phyloP scores from a whole-genome alignment of 2,329 filamentous ascomycete genomes.

The Pleochaeta shiraiana region DNA sequence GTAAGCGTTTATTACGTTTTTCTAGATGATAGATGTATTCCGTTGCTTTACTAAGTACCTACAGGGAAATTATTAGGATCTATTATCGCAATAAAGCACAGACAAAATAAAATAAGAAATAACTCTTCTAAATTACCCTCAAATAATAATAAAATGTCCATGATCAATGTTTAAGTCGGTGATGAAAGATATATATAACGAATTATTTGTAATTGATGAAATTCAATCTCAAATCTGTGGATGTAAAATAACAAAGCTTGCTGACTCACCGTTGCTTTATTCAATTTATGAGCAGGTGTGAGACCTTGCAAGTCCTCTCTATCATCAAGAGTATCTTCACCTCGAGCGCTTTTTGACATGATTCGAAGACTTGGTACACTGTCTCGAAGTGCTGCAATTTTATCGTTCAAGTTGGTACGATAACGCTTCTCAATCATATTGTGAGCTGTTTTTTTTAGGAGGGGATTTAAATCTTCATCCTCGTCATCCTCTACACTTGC shows the following conservation, averaged over 20 bases:
- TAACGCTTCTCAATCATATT: conserved; percentile 98
- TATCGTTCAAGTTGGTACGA: conserved; percentile 89
- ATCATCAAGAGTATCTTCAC: conserved; percentile 48
- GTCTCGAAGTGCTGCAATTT: conserved; percentile 79
- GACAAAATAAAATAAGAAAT: no score
- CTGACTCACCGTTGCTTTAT: conserved; percentile 50
- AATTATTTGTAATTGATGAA: no score
- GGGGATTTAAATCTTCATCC: conserved; percentile 33
- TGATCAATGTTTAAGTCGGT: no score
- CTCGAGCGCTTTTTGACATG: conserved; percentile 49
- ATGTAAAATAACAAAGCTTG: conserved; percentile 49
- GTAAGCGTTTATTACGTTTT: conserved; percentile 63
- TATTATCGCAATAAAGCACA: no score
- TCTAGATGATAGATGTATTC: conserved; percentile 92
- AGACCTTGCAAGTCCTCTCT: conserved; percentile 64
- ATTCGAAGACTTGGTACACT: conserved; percentile 79
- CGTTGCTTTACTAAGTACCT: conserved; percentile 70
- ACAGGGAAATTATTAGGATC: not conserved
- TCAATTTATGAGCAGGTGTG: conserved; percentile 78
- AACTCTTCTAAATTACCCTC: no score
- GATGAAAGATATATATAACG: no score
- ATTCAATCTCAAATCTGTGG: no score
- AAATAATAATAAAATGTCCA: no score
- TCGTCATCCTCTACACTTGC: conserved; percentile 36
- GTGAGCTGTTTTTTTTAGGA: conserved; percentile 55